Base-by-base conservation (phyloP, 805 yeast species). In the Sugiyamaella mastotermitis region DNA sequence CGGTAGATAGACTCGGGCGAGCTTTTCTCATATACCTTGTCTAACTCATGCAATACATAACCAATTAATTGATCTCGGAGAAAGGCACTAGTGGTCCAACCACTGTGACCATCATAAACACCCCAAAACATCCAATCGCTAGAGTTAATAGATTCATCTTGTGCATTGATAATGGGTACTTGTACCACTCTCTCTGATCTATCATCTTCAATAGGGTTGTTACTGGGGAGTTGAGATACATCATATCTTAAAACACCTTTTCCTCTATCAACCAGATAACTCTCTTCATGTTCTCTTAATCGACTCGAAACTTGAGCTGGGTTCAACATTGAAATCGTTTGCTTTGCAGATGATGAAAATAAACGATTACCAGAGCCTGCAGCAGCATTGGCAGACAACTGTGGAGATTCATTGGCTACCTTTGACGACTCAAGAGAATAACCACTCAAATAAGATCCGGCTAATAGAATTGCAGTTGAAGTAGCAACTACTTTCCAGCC, bases 21-120 rank as follows among this genome's bases (percentile, higher is more conserved):
- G 33, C 73, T 72, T 3, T 80, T 74, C 51, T 71, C 72, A 48
- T 57, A 56, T 19, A 47, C 74, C 7, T 76, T 71, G 31, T 83
- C 82, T 38, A 90, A 66, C 51, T 87, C 94, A 21, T 70, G 67
- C 7, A 87, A 74, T n/a, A 92, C 92, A 49, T 72, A 74, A 40
- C 76, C 76, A 20, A 92, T 77, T 47, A 92, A 67, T 47, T 78
- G 78, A 47, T 86, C 92, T 44, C 94, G 71, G 44, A 92, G 70
- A 57, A 80, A 84, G n/a, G 83, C 74, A 40, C 90, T 78, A 1
- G 98, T 92, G 47, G 84, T 83, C 78, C 94, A 87, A 16, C 98
- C 98, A 3, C 95, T 87, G 61, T 92, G 98, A 9, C 98, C 98
- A 60, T 92, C 98, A 57, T 81, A 90, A 0, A 92, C 76, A 4